Evolutionary conservation across 1,284 basidiomycete genomes (phyloP), one percentile per base, ranked within the genome.

Genomic region (Papiliotrema laurentii): DNA sequence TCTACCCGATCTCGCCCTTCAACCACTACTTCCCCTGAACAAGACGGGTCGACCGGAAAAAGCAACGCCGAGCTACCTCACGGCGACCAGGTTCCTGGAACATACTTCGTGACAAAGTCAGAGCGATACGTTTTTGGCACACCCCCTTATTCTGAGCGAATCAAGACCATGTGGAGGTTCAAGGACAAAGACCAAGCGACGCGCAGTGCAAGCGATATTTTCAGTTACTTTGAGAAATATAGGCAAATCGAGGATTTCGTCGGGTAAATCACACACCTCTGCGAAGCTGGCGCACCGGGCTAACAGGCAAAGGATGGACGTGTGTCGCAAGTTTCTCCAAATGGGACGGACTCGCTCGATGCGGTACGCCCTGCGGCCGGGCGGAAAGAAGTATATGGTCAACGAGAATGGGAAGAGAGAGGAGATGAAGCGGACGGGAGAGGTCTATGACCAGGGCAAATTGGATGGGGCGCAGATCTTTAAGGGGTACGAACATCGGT

Each of bases 341-440:
- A 66, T 66, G 63, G 63, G 63, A 4, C 43, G 58, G 19, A 66
- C 63, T 5, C 41, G 63, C 26, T 63, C 61, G 18, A 41, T 63
- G 3, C 55, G 63, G 18, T 66, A 66, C 51, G 63, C 63, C 2
- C 51, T 66, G 5, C 47, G 63, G 19, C 53, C 51, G 19, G 58
- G 58, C 9, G 63, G 63, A 0, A 45, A 48, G 27, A 66, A 66
- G 50, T 66, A 66, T 46, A 47, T 26, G 19, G 30, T 46, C n/a
- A 40, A 43, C 19, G 39, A 44, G 11, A 25, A 27, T 5, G 41
- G 39, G 7, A 22, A 45, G 18, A 35, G 16, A 49, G 45, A n/a
- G 7, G 58, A 61, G 38, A 56, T 56, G 21, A 22, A 42, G 11
- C 47, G 63, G 3, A 61, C 58, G 9, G 63, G 63, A 0, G 35